Evolutionary conservation across 140 eudicot genomes (phyloP), one percentile per base, ranked within the genome.

Genomic region (Ambrosia hybrid): DNA sequence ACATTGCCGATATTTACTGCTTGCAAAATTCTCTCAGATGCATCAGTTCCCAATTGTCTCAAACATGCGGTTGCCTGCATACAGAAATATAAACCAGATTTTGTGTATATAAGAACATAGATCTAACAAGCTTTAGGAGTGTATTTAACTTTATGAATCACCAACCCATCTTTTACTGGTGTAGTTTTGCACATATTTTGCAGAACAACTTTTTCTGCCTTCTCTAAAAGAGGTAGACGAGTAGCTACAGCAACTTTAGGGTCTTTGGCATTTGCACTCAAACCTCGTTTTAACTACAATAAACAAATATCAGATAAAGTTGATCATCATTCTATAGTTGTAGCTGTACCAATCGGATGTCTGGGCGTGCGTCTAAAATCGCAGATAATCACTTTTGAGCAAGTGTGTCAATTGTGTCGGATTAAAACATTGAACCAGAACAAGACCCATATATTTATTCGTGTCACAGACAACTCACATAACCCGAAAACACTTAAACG

Each of bases 11-110:
- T 51, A 57, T 45, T 69, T 84, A 86, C 96, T 14, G 90, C 83
- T 82, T 83, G 86, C 84, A 89, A 74, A 79, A 89, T 89, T 83
- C 77, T 79, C 60, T 86, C 92, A 2, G 96, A 76, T 70, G 86
- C 80, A 80, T 89, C 90, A 16, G 84, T 85, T 75, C 65, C 85
- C 80, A 89, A 60, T 71, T 82, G 90, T 87, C 96, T 86, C 6
- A 89, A 75, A 61, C 96, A 90, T 59, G 96, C 93, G 69, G 96
- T 89, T 48, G 96, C 96, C 92, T 89, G 85, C 38, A 66, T 46
- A 49, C 58, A 70, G 70, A 78, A 26, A 14, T 63, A 48, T 15
- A 38, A 6, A 76, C 26, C 14, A 62, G 72, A 52, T 51, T 51
- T 71, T 26, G 43, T 71, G 36, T 56, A 53, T 37, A 30, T 15